phyloP scores from a whole-genome alignment of 768 basidiomycete species.

The Psilocybe azurescens region DNA sequence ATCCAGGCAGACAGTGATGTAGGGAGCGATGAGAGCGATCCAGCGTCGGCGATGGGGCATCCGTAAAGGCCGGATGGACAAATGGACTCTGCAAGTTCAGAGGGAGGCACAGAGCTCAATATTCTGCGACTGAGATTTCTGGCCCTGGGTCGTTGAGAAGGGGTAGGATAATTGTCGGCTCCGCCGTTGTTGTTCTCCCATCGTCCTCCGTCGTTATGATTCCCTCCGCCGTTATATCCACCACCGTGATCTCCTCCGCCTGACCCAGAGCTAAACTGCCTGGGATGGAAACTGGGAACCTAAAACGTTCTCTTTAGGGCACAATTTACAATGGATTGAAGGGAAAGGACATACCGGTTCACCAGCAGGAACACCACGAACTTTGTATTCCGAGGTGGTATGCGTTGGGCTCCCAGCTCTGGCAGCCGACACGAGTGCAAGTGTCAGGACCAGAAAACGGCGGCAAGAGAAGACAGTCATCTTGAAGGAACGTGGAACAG shows the following conservation, averaged over 20 bases:
- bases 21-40: slow-evolving; percentile 15
- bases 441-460: not conserved
- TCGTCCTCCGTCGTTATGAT: not conserved
- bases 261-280: not conserved
- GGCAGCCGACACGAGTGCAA: slow-evolving; percentile 1
- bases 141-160: slow-evolving; percentile 13
- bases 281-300: not conserved
- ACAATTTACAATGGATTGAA: no score
- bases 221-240: not conserved
- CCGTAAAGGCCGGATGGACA: slow-evolving; percentile 15
- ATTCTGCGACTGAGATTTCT: not conserved
- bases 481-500: not conserved
- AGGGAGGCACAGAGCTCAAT: slow-evolving; percentile 3
- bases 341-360: slow-evolving; percentile 1
- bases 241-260: not conserved
- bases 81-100: slow-evolving; percentile 17
- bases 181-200: not conserved
- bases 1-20: slow-evolving; percentile 11
- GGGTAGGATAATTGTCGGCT: slow-evolving; percentile 3
- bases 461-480: slow-evolving; percentile 4
- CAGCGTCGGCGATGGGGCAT: slow-evolving; percentile 15
- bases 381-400: not conserved
- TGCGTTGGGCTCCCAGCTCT: slow-evolving; percentile 1
- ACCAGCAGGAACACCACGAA: not conserved
- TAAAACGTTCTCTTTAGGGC: not conserved